Percentiles rank a stretch among this genome's conserved stretches.
Evolutionary conservation across 2,329 filamentous ascomycete species (phyloP).

Genomic region (Sporothrix protearum): DNA sequence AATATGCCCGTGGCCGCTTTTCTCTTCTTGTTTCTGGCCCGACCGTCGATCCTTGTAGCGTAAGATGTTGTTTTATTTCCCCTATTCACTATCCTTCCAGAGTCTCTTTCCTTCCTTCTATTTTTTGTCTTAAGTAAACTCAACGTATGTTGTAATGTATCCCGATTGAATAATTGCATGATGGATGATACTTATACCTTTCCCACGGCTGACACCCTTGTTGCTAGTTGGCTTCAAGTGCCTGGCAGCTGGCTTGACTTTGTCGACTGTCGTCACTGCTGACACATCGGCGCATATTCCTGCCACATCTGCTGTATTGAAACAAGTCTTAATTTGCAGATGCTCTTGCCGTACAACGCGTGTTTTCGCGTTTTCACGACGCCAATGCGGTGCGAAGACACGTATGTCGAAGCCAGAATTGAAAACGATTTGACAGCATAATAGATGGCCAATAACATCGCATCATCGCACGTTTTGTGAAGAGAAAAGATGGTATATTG

Average conservation of each 20-base stretch:
- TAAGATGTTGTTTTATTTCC: not conserved
- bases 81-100: not conserved
- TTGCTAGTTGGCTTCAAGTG: not conserved
- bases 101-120: not conserved
- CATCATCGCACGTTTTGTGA: not conserved
- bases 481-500: conserved; percentile 18
- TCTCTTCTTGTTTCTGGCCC: not conserved
- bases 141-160: not conserved
- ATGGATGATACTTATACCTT: not conserved
- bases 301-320: not conserved
- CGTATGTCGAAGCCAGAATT: not conserved
- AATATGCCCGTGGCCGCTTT: not conserved
- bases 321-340: not conserved
- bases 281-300: not conserved
- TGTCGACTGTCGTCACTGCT: not conserved
- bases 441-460: too few relatives aligned
- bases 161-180: not conserved
- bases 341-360: not conserved
- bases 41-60: not conserved
- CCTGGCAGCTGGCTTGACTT: not conserved
- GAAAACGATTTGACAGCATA: too few relatives aligned
- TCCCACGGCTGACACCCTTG: not conserved
- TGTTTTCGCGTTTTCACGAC: not conserved
- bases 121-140: not conserved
- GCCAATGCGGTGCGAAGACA: not conserved